These are phyloP conservation scores for Leucosporidium creatinivorum DNA, from an alignment of 768 basidiomycete genomes.

Conservation along the genomic window DNA sequence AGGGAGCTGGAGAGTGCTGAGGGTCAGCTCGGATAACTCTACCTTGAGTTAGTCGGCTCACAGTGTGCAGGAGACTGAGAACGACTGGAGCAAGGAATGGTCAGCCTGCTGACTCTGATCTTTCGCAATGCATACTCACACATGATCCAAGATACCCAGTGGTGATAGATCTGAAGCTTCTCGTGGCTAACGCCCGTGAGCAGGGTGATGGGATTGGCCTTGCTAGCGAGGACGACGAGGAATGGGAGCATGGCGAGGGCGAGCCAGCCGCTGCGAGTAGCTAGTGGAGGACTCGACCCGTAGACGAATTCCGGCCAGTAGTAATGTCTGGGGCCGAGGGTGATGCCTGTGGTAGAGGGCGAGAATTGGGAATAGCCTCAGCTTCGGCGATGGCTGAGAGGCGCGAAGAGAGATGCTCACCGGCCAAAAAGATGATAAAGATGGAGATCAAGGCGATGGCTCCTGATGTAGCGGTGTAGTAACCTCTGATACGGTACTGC, in stretches of 20 bases:
- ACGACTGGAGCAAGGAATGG: constrained; percentile 10
- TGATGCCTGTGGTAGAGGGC: neutral
- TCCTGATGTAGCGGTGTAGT: neutral
- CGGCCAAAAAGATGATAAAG: neutral
- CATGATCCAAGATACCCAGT: constrained; percentile 10
- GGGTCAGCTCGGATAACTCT: too few relatives aligned
- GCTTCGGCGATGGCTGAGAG: too few relatives aligned
- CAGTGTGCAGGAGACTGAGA: neutral
- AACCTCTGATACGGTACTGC: neutral
- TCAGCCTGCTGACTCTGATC: too few relatives aligned
- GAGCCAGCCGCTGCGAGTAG: neutral
- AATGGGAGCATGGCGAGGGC: neutral
- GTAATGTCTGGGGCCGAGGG: neutral
- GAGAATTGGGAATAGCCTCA: neutral
- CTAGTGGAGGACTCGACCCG: neutral
- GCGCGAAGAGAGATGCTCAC: neutral
- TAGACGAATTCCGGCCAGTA: neutral
- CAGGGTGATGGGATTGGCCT: constrained; percentile 31
- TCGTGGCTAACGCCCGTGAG: constrained; percentile 37
- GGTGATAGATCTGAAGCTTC: constrained; percentile 33
- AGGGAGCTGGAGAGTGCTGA: neutral
- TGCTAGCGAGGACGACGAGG: constrained; percentile 20
- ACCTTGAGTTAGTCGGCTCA: neutral
- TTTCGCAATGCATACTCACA: neutral
- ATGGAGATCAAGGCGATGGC: neutral